Conservation (phyloP, 768 basidiomycete genomes). For the Boletus vinaceobasis region DNA sequence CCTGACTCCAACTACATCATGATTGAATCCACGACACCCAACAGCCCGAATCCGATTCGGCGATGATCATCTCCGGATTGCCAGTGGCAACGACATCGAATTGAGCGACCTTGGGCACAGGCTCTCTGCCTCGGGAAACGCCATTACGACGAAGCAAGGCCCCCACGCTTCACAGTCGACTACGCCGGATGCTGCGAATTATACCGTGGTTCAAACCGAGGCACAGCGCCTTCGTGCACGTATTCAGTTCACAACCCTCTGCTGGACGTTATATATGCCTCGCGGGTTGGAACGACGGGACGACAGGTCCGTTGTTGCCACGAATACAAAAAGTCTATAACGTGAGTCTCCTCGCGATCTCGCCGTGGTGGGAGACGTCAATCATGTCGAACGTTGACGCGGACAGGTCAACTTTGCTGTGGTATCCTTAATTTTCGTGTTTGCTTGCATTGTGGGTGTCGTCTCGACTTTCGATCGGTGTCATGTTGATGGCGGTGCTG, state of each 20-base stretch:
- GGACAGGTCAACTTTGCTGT: constrained; percentile 35
- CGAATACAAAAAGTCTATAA: constrained; percentile 37
- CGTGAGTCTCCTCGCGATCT: constrained; percentile 17
- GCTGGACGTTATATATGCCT: constrained; percentile 36
- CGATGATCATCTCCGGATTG: background rate
- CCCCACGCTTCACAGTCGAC: background rate
- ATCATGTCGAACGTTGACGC: background rate
- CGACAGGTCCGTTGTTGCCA: constrained; percentile 38
- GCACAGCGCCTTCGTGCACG: constrained; percentile 20
- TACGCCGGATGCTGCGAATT: background rate
- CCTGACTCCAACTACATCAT: no score
- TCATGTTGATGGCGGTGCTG: constrained; percentile 7
- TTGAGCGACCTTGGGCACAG: constrained; percentile 5
- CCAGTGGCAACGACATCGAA: constrained; percentile 5
- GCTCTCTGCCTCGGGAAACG: background rate
- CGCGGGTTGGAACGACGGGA: constrained; percentile 39
- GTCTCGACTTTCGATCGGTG: background rate
- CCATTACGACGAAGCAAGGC: background rate
- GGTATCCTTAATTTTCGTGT: constrained; percentile 44
- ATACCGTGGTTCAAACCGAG: constrained; percentile 9
- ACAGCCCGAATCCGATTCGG: background rate
- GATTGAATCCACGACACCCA: constrained; percentile 12
- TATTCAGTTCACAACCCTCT: constrained; percentile 35
- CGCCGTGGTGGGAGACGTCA: background rate
- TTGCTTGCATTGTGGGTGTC: constrained; percentile 35